phyloP scores from a whole-genome alignment of 331 rosid species.

The Pyracantha coccinea region DNA sequence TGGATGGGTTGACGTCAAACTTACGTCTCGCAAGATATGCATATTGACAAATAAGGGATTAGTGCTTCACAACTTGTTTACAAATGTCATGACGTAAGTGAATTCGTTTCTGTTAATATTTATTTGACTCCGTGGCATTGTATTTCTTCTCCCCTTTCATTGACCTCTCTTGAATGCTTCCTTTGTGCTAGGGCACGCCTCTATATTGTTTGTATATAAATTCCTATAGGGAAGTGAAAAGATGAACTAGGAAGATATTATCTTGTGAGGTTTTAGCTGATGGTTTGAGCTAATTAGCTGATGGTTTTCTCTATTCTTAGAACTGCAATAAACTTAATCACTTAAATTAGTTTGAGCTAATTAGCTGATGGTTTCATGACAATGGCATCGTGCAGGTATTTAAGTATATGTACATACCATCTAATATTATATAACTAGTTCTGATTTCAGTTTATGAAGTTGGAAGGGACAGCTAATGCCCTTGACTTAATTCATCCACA shows the following conservation, averaged over 20 bases:
- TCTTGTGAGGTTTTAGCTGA: no score
- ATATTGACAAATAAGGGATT: no score
- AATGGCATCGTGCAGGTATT: not conserved
- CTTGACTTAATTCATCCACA: no score
- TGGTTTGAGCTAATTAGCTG: no score
- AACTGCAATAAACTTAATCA: not conserved
- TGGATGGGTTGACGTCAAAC: no score
- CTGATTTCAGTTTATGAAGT: not conserved
- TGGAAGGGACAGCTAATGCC: not conserved
- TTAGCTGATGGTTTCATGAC: not conserved
- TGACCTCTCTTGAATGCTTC: not conserved
- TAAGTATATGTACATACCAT: no score
- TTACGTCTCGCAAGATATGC: no score
- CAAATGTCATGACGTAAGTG: no score
- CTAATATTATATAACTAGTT: no score
- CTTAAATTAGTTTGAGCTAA: not conserved
- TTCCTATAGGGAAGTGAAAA: not conserved
- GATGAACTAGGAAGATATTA: not conserved
- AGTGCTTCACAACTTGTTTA: no score
- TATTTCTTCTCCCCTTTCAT: not conserved
- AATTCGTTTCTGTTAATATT: not conserved
- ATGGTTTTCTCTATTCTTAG: not conserved
- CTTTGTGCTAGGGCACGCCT: not conserved
- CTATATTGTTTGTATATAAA: not conserved
- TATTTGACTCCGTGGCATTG: not conserved